Percentiles rank a stretch among this genome's conserved stretches.
These are phyloP conservation scores for Pythium insidiosum DNA, from an alignment of 352 stramenopile species.

Conservation along the genomic window DNA sequence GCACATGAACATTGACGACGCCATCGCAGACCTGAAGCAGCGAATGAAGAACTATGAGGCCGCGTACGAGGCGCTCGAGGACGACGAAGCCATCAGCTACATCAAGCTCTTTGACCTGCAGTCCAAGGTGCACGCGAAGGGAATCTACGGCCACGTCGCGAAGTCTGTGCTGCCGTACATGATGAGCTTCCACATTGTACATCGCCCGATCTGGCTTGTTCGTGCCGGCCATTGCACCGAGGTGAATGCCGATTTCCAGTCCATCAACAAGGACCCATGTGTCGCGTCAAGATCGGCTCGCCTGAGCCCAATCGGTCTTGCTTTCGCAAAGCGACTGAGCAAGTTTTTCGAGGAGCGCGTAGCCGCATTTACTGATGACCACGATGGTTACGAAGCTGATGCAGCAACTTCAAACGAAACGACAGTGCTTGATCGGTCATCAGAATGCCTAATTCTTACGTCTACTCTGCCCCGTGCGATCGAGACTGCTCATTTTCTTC, in stretches of 20 bases:
- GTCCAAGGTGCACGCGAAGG: constrained; percentile 82
- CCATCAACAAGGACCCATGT: constrained; percentile 67
- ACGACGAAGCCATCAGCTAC: constrained; percentile 83
- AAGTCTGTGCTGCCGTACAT: constrained; percentile 91
- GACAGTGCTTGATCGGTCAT: too few species aligned
- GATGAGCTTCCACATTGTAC: constrained; percentile 93
- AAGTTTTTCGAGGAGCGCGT: constrained; percentile 88
- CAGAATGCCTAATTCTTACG: constrained; percentile 73
- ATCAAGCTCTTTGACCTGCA: constrained; percentile 88
- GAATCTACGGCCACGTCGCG: constrained; percentile 83
- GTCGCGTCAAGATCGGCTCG: constrained; percentile 61
- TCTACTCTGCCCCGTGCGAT: constrained; percentile 75
- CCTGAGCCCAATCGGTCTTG: constrained; percentile 85
- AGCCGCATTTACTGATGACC: constrained; percentile 8
- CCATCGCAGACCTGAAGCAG: constrained; percentile 69
- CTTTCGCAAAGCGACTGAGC: constrained; percentile 90
- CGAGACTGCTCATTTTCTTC: constrained; percentile 60
- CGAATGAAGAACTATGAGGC: constrained; percentile 86
- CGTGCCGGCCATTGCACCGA: constrained; percentile 84
- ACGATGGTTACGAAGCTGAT: too few species aligned
- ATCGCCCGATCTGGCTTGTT: constrained; percentile 89
- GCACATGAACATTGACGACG: constrained; percentile 58
- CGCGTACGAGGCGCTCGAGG: constrained; percentile 80
- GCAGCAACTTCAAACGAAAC: too few species aligned
- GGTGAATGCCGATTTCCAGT: constrained; percentile 50